These are phyloP conservation scores for Blastobotrys petasosporus DNA, from an alignment of 1,139 yeast genomes.

Conservation along the genomic window DNA sequence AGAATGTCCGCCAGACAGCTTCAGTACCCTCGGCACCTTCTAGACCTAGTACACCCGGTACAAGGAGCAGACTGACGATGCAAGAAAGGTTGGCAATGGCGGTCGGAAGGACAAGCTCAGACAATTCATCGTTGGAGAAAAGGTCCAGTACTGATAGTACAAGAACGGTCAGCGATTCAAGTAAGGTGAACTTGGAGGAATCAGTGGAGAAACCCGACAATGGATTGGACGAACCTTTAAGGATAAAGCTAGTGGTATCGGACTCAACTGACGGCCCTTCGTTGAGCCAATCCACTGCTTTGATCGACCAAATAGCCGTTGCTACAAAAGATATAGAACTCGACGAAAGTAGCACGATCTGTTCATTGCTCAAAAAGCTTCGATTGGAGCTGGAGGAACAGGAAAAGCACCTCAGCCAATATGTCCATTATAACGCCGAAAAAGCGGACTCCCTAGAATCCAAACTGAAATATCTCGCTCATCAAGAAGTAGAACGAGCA, in stretches of 20 bases:
- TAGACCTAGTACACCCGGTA: neutral
- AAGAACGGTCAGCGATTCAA: neutral
- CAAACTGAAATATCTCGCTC: constrained; percentile 25
- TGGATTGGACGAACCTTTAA: neutral
- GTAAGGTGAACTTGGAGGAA: neutral
- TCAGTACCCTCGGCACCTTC: constrained; percentile 26
- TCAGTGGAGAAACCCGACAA: neutral
- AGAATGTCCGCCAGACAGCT: constrained; percentile 20
- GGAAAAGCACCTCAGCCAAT: too few relatives aligned
- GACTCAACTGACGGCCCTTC: too few relatives aligned
- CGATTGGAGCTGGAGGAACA: too few relatives aligned
- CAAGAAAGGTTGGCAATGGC: constrained; percentile 82
- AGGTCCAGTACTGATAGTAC: neutral
- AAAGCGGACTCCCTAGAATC: constrained; percentile 24
- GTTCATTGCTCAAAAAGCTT: too few relatives aligned
- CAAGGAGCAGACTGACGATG: constrained; percentile 45
- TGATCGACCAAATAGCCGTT: too few relatives aligned
- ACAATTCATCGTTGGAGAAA: too few relatives aligned
- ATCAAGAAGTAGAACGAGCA: constrained; percentile 27
- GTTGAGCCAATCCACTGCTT: too few relatives aligned
- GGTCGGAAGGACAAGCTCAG: constrained; percentile 34
- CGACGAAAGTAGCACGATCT: too few relatives aligned
- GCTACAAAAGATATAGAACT: too few relatives aligned
- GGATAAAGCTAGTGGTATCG: neutral
- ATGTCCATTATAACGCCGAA: constrained; percentile 14